Conservation (phyloP, 192 early-diverging fungal genomes). For the Mortierella alpina region DNA sequence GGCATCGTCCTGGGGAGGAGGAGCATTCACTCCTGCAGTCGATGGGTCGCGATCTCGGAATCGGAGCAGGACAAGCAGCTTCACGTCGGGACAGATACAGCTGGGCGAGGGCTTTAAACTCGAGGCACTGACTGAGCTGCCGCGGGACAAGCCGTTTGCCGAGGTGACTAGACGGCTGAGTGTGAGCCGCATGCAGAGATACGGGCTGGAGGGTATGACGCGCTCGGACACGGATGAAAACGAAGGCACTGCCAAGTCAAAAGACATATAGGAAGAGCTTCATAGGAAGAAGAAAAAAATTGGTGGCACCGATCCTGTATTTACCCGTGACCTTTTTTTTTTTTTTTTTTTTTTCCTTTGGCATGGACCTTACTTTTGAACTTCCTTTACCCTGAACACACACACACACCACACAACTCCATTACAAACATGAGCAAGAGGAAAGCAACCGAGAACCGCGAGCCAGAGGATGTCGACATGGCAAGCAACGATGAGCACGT, state of each 20-base stretch:
- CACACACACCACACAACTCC: neutral
- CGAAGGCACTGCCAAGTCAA: constrained; percentile 24
- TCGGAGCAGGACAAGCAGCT: constrained; percentile 59
- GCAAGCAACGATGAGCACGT: constrained; percentile 32
- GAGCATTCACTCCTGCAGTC: constrained; percentile 47
- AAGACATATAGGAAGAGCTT: constrained; percentile 25
- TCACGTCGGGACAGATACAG: constrained; percentile 49
- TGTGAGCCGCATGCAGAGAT: constrained; percentile 27
- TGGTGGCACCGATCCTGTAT: no score
- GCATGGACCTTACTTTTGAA: constrained; percentile 39
- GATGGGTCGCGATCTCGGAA: constrained; percentile 54
- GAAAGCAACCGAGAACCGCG: constrained; percentile 37
- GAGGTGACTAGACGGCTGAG: constrained; percentile 46
- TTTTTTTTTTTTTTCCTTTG: constrained; percentile 8
- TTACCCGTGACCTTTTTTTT: constrained; percentile 1
- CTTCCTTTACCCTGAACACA: neutral
- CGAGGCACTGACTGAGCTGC: constrained; percentile 62
- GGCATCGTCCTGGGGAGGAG: constrained; percentile 53
- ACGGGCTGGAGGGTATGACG: constrained; percentile 29
- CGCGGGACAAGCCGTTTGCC: constrained; percentile 49
- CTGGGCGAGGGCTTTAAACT: constrained; percentile 58
- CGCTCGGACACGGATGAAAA: constrained; percentile 39
- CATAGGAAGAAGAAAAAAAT: no score
- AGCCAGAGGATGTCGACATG: constrained; percentile 48
- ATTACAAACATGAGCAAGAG: constrained; percentile 42